Percentiles rank a stretch among this genome's conserved stretches.
Conservation (phyloP, 768 basidiomycete species). For the Trametes sanguinea region DNA sequence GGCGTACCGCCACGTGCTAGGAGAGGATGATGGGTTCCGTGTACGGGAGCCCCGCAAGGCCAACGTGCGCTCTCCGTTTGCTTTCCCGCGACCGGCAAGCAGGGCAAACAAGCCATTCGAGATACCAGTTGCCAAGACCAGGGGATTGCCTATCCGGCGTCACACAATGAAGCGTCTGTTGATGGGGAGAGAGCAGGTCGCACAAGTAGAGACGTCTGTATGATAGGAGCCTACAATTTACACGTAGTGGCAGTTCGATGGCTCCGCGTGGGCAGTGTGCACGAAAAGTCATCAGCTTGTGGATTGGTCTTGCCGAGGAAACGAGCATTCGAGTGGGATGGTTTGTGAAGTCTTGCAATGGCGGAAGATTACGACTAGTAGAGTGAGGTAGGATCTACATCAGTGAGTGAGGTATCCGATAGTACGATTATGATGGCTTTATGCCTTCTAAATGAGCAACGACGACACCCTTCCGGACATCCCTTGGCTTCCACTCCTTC, state of each 20-base stretch:
- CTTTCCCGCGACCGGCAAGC: slow-evolving; percentile 10
- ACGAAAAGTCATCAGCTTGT: too few relatives aligned
- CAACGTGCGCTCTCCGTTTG: slow-evolving; percentile 14
- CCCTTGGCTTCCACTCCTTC: slow-evolving; percentile 52
- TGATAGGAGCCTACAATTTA: too few relatives aligned
- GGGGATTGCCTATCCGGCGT: slow-evolving; percentile 21
- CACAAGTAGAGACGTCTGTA: too few relatives aligned
- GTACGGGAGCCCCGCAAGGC: not conserved
- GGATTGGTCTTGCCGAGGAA: too few relatives aligned
- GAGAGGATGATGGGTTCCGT: slow-evolving; percentile 24
- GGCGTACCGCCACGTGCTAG: slow-evolving; percentile 42
- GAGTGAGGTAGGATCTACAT: too few relatives aligned
- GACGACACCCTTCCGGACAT: slow-evolving; percentile 40
- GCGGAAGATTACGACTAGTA: too few relatives aligned
- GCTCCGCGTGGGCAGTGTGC: too few relatives aligned
- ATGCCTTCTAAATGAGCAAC: slow-evolving; percentile 47
- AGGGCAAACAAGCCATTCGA: not conserved
- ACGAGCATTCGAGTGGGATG: too few relatives aligned
- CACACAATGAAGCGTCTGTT: not conserved
- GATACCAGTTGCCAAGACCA: slow-evolving; percentile 25
- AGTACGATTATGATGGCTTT: slow-evolving; percentile 5
- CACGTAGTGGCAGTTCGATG: too few relatives aligned
- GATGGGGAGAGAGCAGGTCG: not conserved
- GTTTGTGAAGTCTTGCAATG: too few relatives aligned
- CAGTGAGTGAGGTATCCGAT: too few relatives aligned